Evolutionary conservation across 164 flowering plant species (phyloP).

Genomic region (Magnolia changhungtana): DNA sequence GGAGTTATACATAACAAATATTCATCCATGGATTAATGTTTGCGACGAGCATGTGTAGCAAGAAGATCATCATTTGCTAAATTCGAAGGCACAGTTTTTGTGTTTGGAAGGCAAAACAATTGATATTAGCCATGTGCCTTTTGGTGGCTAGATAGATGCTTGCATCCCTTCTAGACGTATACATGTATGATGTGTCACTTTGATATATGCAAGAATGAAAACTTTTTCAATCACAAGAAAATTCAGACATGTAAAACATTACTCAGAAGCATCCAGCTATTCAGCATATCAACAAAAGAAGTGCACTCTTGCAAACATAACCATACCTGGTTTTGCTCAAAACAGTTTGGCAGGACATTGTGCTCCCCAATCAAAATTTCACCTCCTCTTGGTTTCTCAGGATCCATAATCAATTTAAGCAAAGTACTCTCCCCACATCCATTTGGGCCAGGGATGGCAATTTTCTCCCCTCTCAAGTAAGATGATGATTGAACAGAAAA

Average conservation of each 20-base stretch:
- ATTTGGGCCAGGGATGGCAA: constrained; percentile 94
- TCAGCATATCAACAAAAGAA: background rate
- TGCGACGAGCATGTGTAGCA: background rate
- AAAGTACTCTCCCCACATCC: constrained; percentile 98
- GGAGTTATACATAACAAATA: background rate
- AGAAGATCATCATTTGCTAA: background rate
- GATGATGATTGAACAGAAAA: background rate
- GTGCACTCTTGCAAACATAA: background rate
- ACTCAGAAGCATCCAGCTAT: background rate
- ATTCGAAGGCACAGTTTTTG: too few relatives aligned
- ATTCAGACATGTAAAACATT: background rate
- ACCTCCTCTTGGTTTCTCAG: constrained; percentile 68
- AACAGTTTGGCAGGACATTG: constrained; percentile 92
- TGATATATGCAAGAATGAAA: background rate
- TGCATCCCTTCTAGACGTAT: background rate
- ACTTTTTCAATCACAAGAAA: background rate
- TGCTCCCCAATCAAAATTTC: constrained; percentile 87
- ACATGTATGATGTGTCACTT: background rate
- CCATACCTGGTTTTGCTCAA: constrained; percentile 98
- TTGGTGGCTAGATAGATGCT: background rate
- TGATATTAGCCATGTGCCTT: background rate
- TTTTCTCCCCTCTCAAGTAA: constrained; percentile 65
- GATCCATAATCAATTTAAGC: constrained; percentile 86
- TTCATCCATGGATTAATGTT: background rate
- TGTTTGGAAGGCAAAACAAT: background rate